Evolutionary conservation across 768 basidiomycete species (phyloP).

Genomic region (Tylopilus subfusipes): DNA sequence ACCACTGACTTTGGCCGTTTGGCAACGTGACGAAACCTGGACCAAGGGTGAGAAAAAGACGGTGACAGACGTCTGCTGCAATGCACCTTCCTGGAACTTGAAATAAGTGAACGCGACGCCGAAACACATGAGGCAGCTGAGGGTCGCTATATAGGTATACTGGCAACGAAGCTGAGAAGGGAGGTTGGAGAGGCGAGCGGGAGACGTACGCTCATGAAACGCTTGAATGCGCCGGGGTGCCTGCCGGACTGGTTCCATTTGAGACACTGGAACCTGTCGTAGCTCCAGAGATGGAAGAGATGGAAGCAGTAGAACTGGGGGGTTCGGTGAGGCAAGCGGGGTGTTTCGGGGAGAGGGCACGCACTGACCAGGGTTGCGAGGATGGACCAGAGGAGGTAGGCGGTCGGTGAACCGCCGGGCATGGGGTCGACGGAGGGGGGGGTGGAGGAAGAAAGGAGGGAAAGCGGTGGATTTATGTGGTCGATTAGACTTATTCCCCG

Average conservation of each 20-base stretch:
- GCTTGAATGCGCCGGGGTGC: slow-evolving; percentile 81
- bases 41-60: background rate
- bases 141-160: slow-evolving; percentile 75
- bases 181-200: background rate
- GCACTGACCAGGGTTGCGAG: slow-evolving; percentile 58
- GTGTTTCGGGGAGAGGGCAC: background rate
- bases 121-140: slow-evolving; percentile 65
- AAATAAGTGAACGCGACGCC: slow-evolving; percentile 56
- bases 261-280: slow-evolving; percentile 73
- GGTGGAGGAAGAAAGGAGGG: background rate
- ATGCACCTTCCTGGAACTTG: slow-evolving; percentile 71
- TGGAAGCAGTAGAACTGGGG: slow-evolving; percentile 64
- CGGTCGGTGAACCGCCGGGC: slow-evolving; percentile 70
- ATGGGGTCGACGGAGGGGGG: slow-evolving; percentile 39
- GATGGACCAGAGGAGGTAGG: slow-evolving; percentile 75
- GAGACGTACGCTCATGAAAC: slow-evolving; percentile 80
- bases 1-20: slow-evolving; percentile 11
- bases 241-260: slow-evolving; percentile 65
- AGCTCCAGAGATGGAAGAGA: slow-evolving; percentile 73
- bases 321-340: slow-evolving; percentile 1
- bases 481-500: slow-evolving; percentile 21
- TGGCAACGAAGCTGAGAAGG: slow-evolving; percentile 32
- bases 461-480: background rate
- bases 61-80: background rate
- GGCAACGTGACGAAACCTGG: slow-evolving; percentile 16